These are phyloP conservation scores for Olyra latifolia DNA, from an alignment of 176 grass and related monocot species.

Conservation along the genomic window DNA sequence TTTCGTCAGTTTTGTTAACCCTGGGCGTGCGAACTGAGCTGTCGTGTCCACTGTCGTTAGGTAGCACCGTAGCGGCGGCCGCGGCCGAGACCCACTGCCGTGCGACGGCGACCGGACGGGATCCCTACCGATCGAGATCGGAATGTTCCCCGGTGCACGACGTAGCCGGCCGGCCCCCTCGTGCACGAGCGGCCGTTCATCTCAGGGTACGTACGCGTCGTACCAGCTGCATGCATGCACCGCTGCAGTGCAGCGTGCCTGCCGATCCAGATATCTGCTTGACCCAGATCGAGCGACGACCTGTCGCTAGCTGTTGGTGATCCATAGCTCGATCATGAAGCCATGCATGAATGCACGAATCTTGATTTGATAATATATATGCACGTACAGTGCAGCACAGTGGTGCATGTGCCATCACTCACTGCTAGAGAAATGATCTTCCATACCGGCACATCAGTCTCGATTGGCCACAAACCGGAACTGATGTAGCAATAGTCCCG, in stretches of 20 bases:
- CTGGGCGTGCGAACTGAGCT: not conserved
- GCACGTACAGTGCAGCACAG: too few relatives aligned
- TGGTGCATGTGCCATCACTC: too few relatives aligned
- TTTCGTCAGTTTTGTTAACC: too few relatives aligned
- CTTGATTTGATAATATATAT: too few relatives aligned
- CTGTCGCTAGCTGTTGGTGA: not conserved
- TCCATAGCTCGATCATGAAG: too few relatives aligned
- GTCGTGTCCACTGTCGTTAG: not conserved
- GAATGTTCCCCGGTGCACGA: conserved; percentile 35
- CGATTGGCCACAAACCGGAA: too few relatives aligned
- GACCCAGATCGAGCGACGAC: not conserved
- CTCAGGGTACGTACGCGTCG: not conserved
- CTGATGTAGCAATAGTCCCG: too few relatives aligned
- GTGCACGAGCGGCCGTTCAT: not conserved
- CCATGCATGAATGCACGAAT: too few relatives aligned
- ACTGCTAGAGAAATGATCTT: too few relatives aligned
- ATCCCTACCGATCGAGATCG: conserved; percentile 33
- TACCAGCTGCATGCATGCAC: not conserved
- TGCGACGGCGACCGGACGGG: conserved; percentile 22
- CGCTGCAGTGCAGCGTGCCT: not conserved
- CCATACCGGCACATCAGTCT: too few relatives aligned
- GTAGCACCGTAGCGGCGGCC: not conserved
- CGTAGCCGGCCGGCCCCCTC: not conserved
- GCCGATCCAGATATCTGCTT: not conserved
- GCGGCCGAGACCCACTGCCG: not conserved